phyloP scores from a whole-genome alignment of 2,329 filamentous ascomycete species.

The Sporothrix variecibatus region DNA sequence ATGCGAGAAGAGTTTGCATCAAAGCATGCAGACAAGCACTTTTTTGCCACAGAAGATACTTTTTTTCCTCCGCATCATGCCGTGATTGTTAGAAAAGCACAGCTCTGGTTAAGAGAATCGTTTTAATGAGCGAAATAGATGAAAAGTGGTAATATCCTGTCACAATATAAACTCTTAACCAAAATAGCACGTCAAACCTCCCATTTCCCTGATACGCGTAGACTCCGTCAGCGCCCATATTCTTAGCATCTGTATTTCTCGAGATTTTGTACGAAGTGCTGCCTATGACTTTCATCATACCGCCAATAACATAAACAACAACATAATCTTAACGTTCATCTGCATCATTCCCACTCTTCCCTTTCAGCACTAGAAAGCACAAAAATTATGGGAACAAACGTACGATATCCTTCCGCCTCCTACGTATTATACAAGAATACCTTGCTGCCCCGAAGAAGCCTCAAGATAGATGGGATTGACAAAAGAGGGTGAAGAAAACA shows the following conservation, averaged over 20 bases:
- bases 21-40: not conserved
- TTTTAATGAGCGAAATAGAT: too few relatives aligned
- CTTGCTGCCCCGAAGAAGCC: not conserved
- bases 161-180: too few relatives aligned
- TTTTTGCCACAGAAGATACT: not conserved
- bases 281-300: not conserved
- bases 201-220: too few relatives aligned
- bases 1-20: not conserved
- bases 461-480: not conserved
- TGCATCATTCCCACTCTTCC: not conserved
- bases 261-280: too few relatives aligned
- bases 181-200: too few relatives aligned
- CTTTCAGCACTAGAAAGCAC: not conserved
- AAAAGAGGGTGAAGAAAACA: not conserved
- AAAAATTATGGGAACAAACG: not conserved
- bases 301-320: not conserved
- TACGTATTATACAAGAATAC: not conserved
- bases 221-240: not conserved
- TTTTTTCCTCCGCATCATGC: not conserved
- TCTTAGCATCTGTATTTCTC: not conserved
- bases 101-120: not conserved
- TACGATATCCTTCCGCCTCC: not conserved
- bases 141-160: too few relatives aligned
- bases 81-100: not conserved
- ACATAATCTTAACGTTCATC: not conserved